Evolutionary conservation across 169 alveolate genomes (phyloP), one percentile per base, ranked within the genome.

Genomic region (Perkinsus olseni): DNA sequence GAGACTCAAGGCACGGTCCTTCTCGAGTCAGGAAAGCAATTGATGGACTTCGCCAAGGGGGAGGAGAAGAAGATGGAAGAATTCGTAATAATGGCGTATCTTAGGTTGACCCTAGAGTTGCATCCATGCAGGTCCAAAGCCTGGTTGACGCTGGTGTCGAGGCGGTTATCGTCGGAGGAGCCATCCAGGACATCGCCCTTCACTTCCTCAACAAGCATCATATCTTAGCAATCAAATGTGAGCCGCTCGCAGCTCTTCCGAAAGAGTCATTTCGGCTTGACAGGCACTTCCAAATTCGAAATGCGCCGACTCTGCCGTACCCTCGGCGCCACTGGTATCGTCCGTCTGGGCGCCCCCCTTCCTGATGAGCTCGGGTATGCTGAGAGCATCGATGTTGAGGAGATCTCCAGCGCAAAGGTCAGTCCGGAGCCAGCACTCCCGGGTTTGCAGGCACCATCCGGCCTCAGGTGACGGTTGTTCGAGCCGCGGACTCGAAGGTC

Each of bases 1-100:
- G 99, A 99, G 94, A 99, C 99, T 31, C 98, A 98, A 96, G 99
- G 99, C 94, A 99, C 99, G 8, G 99, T 99, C 38, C 97, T 99
- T 48, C 95, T 99, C 62, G 98, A 98, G 95, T 98, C 97, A 38
- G 99, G 99, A 24, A 98, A 98, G 93, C 99, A 99, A 93, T 97
- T 98, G 92, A 92, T 94, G 94, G 94, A 94, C 93, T 96, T 95
- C 92, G 93, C 95, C 38, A 95, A 95, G 96, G 96, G 96, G 28
- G 97, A 95, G 93, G 96, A 95, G 93, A 38, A 90, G 10, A 94
- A 95, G 50, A 95, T 95, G 96, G 96, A 95, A 74, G 95, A 92
- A 34, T 91, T 38, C 24, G 92, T 91, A 28, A n/a, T 28, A 4
- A 24, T 13, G 31, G 82, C 82, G 13, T 3, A 28, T 62, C 8